A percentile compares a stretch with the other conserved stretches of the same genome.
Evolutionary conservation across 176 grass and related monocot species (phyloP).

Genomic region (Otatea glauca): DNA sequence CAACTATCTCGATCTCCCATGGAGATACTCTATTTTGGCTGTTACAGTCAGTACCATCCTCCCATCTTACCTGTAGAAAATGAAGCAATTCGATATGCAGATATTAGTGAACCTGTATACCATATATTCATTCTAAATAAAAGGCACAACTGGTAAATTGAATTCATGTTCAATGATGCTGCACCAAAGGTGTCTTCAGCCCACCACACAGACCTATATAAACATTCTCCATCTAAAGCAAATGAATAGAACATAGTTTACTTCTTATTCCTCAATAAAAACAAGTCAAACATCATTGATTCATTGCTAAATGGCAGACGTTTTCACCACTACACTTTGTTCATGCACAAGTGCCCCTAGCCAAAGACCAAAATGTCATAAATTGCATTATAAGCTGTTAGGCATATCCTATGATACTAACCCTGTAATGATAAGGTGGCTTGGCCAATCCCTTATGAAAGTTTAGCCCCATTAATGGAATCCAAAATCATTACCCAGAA

Average conservation of each 20-base stretch:
- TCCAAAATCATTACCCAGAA: neutral
- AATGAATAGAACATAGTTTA: slow-evolving; percentile 21
- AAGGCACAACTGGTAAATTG: neutral
- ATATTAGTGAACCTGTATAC: slow-evolving; percentile 9
- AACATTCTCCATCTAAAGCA: slow-evolving; percentile 4
- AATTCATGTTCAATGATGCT: slow-evolving; percentile 16
- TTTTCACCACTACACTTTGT: slow-evolving; percentile 16
- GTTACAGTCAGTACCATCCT: slow-evolving; percentile 59
- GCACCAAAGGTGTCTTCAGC: neutral
- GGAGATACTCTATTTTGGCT: slow-evolving; percentile 81
- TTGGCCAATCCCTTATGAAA: neutral
- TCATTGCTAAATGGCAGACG: slow-evolving; percentile 10
- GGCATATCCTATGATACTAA: neutral
- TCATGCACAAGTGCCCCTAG: neutral
- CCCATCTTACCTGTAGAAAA: slow-evolving; percentile 79
- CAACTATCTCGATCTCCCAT: slow-evolving; percentile 83
- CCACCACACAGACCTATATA: neutral
- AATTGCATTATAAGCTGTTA: neutral
- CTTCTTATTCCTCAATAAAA: slow-evolving; percentile 13
- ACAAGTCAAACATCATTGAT: neutral
- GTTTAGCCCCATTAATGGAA: neutral
- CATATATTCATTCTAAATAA: slow-evolving; percentile 30
- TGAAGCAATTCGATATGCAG: slow-evolving; percentile 27
- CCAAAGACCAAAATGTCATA: neutral
- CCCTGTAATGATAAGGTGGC: neutral